phyloP scores from a whole-genome alignment of 192 early-diverging fungal genomes.

The Rhizoclosmatium sp. region DNA sequence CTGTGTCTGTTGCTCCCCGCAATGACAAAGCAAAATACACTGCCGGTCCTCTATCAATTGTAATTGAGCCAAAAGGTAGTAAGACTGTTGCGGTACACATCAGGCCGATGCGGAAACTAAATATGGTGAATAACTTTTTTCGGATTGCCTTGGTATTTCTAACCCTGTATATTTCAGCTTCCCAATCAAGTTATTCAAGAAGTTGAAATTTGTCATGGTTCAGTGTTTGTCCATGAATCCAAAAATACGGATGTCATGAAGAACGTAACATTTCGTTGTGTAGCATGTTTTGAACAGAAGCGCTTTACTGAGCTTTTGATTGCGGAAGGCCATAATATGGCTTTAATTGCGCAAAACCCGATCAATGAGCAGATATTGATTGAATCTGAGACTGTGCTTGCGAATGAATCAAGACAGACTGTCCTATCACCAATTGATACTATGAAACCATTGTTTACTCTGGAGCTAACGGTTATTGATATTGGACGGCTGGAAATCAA shows the following conservation, averaged over 20 bases:
- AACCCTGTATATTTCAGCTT: not conserved
- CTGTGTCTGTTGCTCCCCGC: slow-evolving; percentile 5
- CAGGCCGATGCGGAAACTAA: slow-evolving; percentile 49
- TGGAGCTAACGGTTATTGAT: slow-evolving; percentile 57
- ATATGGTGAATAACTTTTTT: not conserved
- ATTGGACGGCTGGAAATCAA: slow-evolving; percentile 59
- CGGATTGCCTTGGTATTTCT: not conserved
- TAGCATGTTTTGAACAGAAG: slow-evolving; percentile 54
- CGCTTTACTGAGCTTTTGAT: slow-evolving; percentile 13
- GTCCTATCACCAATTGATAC: not conserved
- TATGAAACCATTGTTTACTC: slow-evolving; percentile 36
- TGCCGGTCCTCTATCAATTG: slow-evolving; percentile 51
- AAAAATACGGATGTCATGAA: slow-evolving; percentile 85
- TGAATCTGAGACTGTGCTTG: slow-evolving; percentile 5
- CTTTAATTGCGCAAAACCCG: not conserved
- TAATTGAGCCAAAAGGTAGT: slow-evolving; percentile 71
- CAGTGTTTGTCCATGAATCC: slow-evolving; percentile 78
- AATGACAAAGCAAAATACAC: slow-evolving; percentile 39
- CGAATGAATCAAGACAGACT: not conserved
- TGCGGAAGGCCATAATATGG: slow-evolving; percentile 16
- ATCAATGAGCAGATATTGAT: slow-evolving; percentile 11
- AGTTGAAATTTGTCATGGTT: slow-evolving; percentile 55
- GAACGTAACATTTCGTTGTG: slow-evolving; percentile 67
- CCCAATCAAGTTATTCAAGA: not conserved
- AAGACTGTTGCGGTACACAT: slow-evolving; percentile 73